Percentiles rank a stretch among this genome's conserved stretches.
Conservation (phyloP, 306 rosid species). For the Crataegus laevigata region DNA sequence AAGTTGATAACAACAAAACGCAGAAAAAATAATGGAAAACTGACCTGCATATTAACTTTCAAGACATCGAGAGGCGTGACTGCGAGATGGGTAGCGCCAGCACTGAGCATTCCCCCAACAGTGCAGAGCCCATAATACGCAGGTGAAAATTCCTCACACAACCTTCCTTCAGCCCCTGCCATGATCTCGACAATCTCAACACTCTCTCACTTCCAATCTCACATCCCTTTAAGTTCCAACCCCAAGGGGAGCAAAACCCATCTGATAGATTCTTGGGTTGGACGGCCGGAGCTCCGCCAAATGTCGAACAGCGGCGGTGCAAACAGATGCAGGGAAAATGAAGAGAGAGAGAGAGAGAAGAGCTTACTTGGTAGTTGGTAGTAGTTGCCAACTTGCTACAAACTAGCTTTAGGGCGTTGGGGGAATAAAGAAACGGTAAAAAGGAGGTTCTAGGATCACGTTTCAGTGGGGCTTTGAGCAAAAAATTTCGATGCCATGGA, state of each 20-base stretch:
- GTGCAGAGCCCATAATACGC: conserved; percentile 58
- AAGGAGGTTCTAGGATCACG: background rate
- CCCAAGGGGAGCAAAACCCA: background rate
- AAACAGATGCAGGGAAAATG: background rate
- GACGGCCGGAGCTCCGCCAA: background rate
- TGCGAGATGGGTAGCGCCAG: conserved; percentile 62
- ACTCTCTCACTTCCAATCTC: background rate
- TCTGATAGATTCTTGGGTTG: background rate
- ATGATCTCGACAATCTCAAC: background rate
- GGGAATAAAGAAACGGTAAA: background rate
- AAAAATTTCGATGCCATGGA: conserved; percentile 9
- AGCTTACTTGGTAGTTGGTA: background rate
- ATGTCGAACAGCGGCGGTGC: background rate
- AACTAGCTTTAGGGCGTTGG: background rate
- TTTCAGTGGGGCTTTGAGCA: background rate
- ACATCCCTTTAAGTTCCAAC: background rate
- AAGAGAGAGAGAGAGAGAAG: background rate
- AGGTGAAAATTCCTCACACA: conserved; percentile 46
- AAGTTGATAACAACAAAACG: background rate
- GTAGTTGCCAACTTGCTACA: background rate
- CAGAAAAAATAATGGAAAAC: background rate
- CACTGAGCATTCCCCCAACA: conserved; percentile 64
- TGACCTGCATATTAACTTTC: conserved; percentile 75
- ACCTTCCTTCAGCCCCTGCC: conserved; percentile 32
- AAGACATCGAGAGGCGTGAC: conserved; percentile 71